Percentiles rank a stretch among this genome's conserved stretches.
phyloP scores from a whole-genome alignment of 768 basidiomycete species.

The Boletus rufocinnamomeus region DNA sequence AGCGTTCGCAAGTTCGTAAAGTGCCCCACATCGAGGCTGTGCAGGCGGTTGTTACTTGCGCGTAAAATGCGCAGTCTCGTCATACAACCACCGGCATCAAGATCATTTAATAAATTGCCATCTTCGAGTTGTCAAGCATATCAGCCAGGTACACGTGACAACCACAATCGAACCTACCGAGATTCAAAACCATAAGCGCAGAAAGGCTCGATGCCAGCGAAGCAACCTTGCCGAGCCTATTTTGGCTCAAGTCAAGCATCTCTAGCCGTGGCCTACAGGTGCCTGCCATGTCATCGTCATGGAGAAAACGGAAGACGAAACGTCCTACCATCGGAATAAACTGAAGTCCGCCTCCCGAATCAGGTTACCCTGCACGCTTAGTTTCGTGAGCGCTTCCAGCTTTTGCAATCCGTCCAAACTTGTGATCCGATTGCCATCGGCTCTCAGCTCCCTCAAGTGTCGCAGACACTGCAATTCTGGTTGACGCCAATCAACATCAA shows the following conservation, averaged over 20 bases:
- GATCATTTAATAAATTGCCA: conserved; percentile 61
- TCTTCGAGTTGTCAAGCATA: conserved; percentile 47
- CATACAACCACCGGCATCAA: conserved; percentile 60
- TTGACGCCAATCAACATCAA: conserved; percentile 15
- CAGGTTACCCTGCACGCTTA: conserved; percentile 77
- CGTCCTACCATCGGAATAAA: conserved; percentile 62
- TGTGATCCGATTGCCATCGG: conserved; percentile 82
- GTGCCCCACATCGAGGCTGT: conserved; percentile 58
- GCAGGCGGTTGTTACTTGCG: conserved; percentile 78
- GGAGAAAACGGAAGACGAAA: conserved; percentile 10
- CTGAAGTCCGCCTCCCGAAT: conserved; percentile 63
- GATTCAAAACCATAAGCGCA: conserved; percentile 70
- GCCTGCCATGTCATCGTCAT: conserved; percentile 15
- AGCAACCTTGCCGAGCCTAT: conserved; percentile 57
- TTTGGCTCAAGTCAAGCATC: conserved; percentile 79
- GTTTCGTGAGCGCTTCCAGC: conserved; percentile 80
- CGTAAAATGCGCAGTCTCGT: conserved; percentile 79
- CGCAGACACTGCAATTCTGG: conserved; percentile 82
- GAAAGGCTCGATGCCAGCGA: conserved; percentile 60
- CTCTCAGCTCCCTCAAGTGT: conserved; percentile 85
- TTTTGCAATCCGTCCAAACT: conserved; percentile 74
- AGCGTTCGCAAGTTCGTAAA: conserved; percentile 82
- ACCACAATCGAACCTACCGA: conserved; percentile 61
- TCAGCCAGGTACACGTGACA: conserved; percentile 20
- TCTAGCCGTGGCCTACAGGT: conserved; percentile 61